These are phyloP conservation scores for Salvia miltiorrhiza DNA, from an alignment of 257 asterid genomes.

Conservation along the genomic window DNA sequence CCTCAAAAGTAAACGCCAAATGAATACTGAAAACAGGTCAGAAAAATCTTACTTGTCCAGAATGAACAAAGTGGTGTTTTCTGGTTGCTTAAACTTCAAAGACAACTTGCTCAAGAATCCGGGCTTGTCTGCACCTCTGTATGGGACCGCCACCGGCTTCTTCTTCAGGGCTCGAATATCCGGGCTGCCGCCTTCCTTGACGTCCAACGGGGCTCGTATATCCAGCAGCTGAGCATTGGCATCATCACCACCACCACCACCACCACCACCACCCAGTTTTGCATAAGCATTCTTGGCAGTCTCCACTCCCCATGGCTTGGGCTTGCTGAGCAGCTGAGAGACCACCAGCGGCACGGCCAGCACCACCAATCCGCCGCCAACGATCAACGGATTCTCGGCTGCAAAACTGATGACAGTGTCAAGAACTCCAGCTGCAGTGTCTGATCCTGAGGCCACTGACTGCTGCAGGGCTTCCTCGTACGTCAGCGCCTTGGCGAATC, in stretches of 20 bases:
- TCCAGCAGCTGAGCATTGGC: conserved; percentile 66
- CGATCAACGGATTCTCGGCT: conserved; percentile 56
- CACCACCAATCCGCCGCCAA: conserved; percentile 61
- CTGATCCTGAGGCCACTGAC: conserved; percentile 37
- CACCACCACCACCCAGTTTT: conserved; percentile 71
- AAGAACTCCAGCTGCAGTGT: conserved; percentile 38
- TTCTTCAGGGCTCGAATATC: conserved; percentile 76
- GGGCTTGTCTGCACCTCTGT: conserved; percentile 69
- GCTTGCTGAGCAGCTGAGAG: conserved; percentile 57
- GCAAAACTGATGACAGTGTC: conserved; percentile 53
- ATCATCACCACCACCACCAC: conserved; percentile 80
- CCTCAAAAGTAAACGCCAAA: too few species aligned
- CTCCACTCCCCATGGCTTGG: conserved; percentile 85
- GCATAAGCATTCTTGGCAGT: conserved; percentile 75
- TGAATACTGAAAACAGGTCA: neutral
- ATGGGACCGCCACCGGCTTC: conserved; percentile 61
- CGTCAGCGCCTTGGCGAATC: conserved; percentile 62
- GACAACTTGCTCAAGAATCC: conserved; percentile 78
- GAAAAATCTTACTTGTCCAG: conserved; percentile 86
- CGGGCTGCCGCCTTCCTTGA: conserved; percentile 66
- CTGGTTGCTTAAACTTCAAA: conserved; percentile 79
- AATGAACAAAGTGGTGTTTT: conserved; percentile 76
- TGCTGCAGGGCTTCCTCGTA: conserved; percentile 84
- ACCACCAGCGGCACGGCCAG: conserved; percentile 66
- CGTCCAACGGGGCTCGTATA: conserved; percentile 46